phyloP scores from a whole-genome alignment of 1,284 basidiomycete species.

The Melampsora occidentalis region DNA sequence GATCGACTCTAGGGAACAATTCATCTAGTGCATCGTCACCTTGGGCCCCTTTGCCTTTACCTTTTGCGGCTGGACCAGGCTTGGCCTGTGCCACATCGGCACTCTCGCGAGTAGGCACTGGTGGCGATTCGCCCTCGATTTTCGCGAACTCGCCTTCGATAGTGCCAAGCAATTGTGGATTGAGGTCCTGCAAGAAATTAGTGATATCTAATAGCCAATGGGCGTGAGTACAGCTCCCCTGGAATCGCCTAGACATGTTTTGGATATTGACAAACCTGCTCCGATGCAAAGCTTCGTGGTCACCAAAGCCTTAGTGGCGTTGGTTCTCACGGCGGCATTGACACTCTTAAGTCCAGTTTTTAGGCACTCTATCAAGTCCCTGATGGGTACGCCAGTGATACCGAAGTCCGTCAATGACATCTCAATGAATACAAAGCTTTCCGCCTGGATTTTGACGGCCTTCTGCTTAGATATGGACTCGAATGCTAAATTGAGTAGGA shows the following conservation, averaged over 20 bases:
- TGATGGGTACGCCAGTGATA: constrained; percentile 76
- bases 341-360: constrained; percentile 85
- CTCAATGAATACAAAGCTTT: constrained; percentile 86
- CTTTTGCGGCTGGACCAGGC: constrained; percentile 54
- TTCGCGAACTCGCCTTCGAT: constrained; percentile 93
- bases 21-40: constrained; percentile 77
- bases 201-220: constrained; percentile 66
- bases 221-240: background rate
- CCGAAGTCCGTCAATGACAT: constrained; percentile 88
- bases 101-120: constrained; percentile 74
- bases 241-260: background rate
- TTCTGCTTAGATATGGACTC: constrained; percentile 89
- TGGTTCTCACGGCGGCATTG: constrained; percentile 88
- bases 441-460: constrained; percentile 93
- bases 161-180: constrained; percentile 85
- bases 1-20: constrained; percentile 88
- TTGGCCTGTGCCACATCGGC: constrained; percentile 62
- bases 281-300: constrained; percentile 90
- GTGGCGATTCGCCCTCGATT: constrained; percentile 72
- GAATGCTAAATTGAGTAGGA: constrained; percentile 63
- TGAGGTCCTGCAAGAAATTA: constrained; percentile 88
- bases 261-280: constrained; percentile 62
- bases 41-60: constrained; percentile 54
- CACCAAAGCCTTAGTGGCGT: constrained; percentile 89
- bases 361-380: constrained; percentile 83